Evolutionary conservation across 768 basidiomycete species (phyloP).

Genomic region (Pleurotus platypus): DNA sequence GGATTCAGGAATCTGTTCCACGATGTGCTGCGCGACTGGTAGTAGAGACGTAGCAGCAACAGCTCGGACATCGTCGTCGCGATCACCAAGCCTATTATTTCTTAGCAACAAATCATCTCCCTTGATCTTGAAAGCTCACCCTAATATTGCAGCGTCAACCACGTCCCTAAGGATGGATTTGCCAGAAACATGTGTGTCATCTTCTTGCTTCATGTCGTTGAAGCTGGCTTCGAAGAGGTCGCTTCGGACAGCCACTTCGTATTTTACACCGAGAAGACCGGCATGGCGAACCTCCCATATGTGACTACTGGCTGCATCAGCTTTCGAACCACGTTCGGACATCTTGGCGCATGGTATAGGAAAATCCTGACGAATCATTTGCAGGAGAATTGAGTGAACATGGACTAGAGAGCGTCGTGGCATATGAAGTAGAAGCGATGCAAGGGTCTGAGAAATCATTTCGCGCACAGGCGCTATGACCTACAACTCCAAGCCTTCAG

Average conservation of each 20-base stretch:
- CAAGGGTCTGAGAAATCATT: conserved; percentile 91
- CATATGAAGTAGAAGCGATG: conserved; percentile 86
- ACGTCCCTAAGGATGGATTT: conserved; percentile 70
- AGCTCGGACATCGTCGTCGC: conserved; percentile 94
- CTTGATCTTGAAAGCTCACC: conserved; percentile 42
- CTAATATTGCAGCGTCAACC: conserved; percentile 86
- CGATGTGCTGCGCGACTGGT: conserved; percentile 82
- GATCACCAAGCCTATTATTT: conserved; percentile 68
- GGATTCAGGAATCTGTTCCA: conserved; percentile 68
- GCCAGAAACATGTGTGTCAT: conserved; percentile 37
- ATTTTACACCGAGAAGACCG: conserved; percentile 95
- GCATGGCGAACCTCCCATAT: conserved; percentile 98
- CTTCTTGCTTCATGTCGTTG: conserved; percentile 30
- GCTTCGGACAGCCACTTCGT: conserved; percentile 91
- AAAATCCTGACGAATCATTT: conserved; percentile 94
- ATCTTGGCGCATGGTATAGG: conserved; percentile 29
- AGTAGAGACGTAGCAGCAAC: conserved; percentile 90
- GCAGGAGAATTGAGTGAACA: conserved; percentile 79
- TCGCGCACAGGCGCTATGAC: conserved; percentile 97
- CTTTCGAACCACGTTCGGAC: conserved; percentile 18
- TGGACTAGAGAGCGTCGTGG: conserved; percentile 72
- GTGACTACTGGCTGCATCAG: conserved; percentile 48
- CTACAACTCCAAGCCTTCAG: conserved; percentile 18
- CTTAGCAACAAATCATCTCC: conserved; percentile 4
- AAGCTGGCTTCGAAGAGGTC: conserved; percentile 64